Percentiles rank a stretch among this genome's conserved stretches.
Evolutionary conservation across 768 basidiomycete genomes (phyloP).

Genomic region (Leccinum incarnatum): DNA sequence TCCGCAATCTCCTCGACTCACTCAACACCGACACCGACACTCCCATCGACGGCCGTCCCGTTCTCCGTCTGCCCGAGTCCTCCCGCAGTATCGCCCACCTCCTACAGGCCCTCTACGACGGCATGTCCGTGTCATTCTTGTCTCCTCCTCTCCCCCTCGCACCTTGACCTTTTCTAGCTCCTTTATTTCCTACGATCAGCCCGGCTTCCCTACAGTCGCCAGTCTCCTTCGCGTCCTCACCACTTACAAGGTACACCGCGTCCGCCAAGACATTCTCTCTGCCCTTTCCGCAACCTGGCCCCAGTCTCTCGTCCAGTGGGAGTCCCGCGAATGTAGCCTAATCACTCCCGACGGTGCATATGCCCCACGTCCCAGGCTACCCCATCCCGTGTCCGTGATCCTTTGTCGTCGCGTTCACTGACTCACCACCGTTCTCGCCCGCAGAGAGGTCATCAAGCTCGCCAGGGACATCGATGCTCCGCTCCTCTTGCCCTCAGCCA

Average conservation of each 20-base stretch:
- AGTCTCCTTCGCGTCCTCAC: conserved; percentile 62
- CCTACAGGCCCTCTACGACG: conserved; percentile 66
- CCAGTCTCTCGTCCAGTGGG: conserved; percentile 60
- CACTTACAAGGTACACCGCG: conserved; percentile 56
- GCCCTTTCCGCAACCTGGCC: conserved; percentile 59
- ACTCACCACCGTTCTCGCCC: conserved; percentile 7
- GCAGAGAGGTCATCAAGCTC: conserved; percentile 64
- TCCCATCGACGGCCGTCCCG: conserved; percentile 53
- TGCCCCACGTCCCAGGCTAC: conserved; percentile 50
- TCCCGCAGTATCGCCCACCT: conserved; percentile 58
- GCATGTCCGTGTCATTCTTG: conserved; percentile 46
- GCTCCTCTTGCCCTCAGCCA: conserved; percentile 68
- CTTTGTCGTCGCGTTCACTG: background rate
- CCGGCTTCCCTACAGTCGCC: conserved; percentile 53
- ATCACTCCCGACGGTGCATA: conserved; percentile 51
- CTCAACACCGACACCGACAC: conserved; percentile 16
- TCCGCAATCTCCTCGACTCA: conserved; percentile 40
- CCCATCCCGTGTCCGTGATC: conserved; percentile 65
- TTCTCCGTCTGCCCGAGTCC: conserved; percentile 52
- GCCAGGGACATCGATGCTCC: conserved; percentile 54
- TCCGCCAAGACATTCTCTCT: conserved; percentile 57
- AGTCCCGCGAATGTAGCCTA: conserved; percentile 58
- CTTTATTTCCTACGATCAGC: conserved; percentile 42
- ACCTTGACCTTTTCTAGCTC: conserved; percentile 36
- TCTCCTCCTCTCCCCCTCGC: background rate